phyloP scores from a whole-genome alignment of 1,284 basidiomycete species.

The Takashimella koratensis region DNA sequence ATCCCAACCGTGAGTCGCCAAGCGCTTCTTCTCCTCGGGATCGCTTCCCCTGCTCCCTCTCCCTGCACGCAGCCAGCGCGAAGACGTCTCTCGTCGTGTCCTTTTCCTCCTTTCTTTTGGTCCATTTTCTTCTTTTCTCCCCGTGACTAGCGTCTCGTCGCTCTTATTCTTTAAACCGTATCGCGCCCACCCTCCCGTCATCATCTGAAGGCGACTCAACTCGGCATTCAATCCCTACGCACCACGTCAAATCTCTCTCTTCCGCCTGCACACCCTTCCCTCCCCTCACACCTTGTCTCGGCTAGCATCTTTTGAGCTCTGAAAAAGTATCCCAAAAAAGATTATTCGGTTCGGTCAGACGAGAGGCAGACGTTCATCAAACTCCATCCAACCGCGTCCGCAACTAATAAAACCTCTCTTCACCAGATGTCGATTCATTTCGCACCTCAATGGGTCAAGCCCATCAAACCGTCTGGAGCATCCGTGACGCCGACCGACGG shows the following conservation, averaged over 20 bases:
- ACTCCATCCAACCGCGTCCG: too few relatives aligned
- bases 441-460: conserved; percentile 48
- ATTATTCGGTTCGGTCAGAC: too few relatives aligned
- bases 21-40: too few relatives aligned
- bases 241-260: background rate
- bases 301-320: too few relatives aligned
- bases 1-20: too few relatives aligned
- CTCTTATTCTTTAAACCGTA: conserved; percentile 1
- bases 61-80: too few relatives aligned
- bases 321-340: too few relatives aligned
- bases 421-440: conserved; percentile 47
- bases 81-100: background rate
- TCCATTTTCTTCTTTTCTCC: background rate
- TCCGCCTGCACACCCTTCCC: background rate
- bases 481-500: background rate
- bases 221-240: too few relatives aligned
- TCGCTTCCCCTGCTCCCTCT: too few relatives aligned
- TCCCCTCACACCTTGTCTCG: background rate
- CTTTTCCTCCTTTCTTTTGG: background rate
- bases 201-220: too few relatives aligned
- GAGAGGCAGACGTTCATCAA: too few relatives aligned
- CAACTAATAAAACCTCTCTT: too few relatives aligned
- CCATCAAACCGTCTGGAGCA: conserved; percentile 45
- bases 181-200: background rate
- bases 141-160: background rate